These are phyloP conservation scores for Collybia sp. DNA, from an alignment of 768 basidiomycete species.

Conservation along the genomic window DNA sequence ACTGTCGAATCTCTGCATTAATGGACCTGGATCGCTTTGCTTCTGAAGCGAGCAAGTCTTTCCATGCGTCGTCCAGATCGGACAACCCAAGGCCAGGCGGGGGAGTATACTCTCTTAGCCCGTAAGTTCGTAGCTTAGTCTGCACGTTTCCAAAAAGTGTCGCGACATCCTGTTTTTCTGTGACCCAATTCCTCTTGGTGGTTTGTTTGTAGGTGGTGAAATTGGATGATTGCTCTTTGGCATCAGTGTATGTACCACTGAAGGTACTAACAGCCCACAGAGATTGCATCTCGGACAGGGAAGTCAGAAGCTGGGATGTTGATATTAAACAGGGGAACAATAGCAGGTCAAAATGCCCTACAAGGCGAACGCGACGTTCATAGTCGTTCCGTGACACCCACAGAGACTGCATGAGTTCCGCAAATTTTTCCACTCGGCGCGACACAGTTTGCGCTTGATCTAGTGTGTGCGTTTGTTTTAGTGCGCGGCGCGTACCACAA, in stretches of 20 bases:
- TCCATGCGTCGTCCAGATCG: slow-evolving; percentile 81
- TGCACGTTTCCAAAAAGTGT: slow-evolving; percentile 91
- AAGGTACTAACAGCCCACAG: slow-evolving; percentile 67
- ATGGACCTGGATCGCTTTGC: slow-evolving; percentile 74
- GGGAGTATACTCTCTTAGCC: slow-evolving; percentile 79
- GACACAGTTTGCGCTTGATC: slow-evolving; percentile 96
- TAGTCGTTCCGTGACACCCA: slow-evolving; percentile 91
- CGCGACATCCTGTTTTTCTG: slow-evolving; percentile 82
- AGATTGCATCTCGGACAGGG: slow-evolving; percentile 61
- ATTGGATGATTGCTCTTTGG: slow-evolving; percentile 66
- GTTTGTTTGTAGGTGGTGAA: slow-evolving; percentile 84
- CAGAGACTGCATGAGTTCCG: slow-evolving; percentile 90
- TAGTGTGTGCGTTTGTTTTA: slow-evolving; percentile 28
- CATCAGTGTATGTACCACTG: slow-evolving; percentile 74
- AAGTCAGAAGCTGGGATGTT: slow-evolving; percentile 50
- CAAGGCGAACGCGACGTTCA: slow-evolving; percentile 75
- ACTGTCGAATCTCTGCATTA: slow-evolving; percentile 89
- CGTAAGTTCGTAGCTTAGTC: slow-evolving; percentile 91
- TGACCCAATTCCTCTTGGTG: slow-evolving; percentile 83
- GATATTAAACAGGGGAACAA: not conserved
- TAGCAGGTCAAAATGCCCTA: slow-evolving; percentile 25
- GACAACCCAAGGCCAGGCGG: slow-evolving; percentile 60
- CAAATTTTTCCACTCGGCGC: slow-evolving; percentile 91
- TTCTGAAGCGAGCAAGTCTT: slow-evolving; percentile 65
- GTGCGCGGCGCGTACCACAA: slow-evolving; percentile 1